Evolutionary conservation across 192 early-diverging fungal species (phyloP).

Genomic region (Mortierella antarctica): DNA sequence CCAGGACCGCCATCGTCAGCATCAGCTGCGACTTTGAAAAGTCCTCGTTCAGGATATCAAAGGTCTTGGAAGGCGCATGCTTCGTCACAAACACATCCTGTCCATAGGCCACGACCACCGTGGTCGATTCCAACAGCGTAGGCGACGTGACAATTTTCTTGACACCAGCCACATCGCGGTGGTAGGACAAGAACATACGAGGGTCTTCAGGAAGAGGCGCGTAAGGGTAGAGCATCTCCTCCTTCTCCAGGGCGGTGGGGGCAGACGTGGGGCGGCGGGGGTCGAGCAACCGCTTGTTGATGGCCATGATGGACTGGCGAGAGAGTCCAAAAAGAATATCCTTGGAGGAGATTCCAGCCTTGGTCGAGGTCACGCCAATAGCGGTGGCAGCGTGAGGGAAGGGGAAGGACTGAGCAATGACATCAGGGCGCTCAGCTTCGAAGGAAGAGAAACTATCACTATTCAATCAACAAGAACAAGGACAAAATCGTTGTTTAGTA

Average conservation of each 20-base stretch:
- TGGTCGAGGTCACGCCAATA: slow-evolving; percentile 87
- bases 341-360: slow-evolving; percentile 85
- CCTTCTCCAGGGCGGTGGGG: slow-evolving; percentile 85
- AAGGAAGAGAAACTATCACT: slow-evolving; percentile 83
- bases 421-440: slow-evolving; percentile 72
- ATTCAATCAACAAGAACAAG: neutral
- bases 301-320: slow-evolving; percentile 55
- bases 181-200: slow-evolving; percentile 81
- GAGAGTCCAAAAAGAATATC: slow-evolving; percentile 76
- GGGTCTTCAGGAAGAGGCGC: slow-evolving; percentile 80
- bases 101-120: slow-evolving; percentile 89
- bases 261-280: slow-evolving; percentile 77
- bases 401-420: slow-evolving; percentile 79
- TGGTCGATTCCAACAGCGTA: slow-evolving; percentile 92
- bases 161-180: slow-evolving; percentile 73
- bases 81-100: slow-evolving; percentile 91
- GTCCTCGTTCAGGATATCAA: slow-evolving; percentile 93
- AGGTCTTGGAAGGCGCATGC: slow-evolving; percentile 85
- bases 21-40: slow-evolving; percentile 91
- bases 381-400: slow-evolving; percentile 80
- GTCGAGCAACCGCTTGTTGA: slow-evolving; percentile 83
- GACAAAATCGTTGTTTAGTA: neutral
- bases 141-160: slow-evolving; percentile 76
- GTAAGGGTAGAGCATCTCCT: slow-evolving; percentile 89
- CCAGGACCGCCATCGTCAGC: slow-evolving; percentile 83